phyloP scores from a whole-genome alignment of 192 early-diverging fungal species.

The Umbelopsis isabellina region DNA sequence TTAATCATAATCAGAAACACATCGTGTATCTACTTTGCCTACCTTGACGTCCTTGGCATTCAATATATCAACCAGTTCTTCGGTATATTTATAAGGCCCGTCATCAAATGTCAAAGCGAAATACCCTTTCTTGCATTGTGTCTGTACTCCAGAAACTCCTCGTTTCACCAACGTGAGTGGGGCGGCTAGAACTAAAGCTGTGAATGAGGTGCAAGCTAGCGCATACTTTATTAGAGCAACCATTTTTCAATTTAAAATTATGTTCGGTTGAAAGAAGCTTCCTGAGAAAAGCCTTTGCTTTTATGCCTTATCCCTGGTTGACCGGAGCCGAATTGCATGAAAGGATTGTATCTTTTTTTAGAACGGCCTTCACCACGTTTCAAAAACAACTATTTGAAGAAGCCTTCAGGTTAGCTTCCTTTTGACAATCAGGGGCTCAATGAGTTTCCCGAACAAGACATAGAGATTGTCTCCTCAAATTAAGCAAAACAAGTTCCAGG shows the following conservation, averaged over 20 bases:
- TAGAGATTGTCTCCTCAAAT: no score
- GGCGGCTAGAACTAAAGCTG: neutral
- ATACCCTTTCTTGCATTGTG: constrained; percentile 28
- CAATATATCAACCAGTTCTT: constrained; percentile 27
- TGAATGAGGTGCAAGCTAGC: neutral
- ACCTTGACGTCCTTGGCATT: constrained; percentile 22
- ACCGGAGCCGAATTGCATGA: neutral
- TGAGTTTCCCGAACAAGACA: no score
- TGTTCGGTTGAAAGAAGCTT: neutral
- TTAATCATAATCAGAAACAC: neutral
- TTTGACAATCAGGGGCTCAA: no score
- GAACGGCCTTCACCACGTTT: neutral
- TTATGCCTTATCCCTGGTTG: neutral
- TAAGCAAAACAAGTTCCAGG: no score
- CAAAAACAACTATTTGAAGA: neutral
- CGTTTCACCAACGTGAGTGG: neutral
- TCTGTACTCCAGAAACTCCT: neutral
- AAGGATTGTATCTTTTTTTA: neutral
- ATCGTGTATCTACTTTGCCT: neutral
- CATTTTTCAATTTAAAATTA: neutral
- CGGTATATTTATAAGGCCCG: constrained; percentile 37
- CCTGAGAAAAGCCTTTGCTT: neutral
- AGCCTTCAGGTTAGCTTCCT: neutral
- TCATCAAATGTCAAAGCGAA: constrained; percentile 71
- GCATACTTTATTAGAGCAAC: neutral